These are phyloP conservation scores for Chrysoporthe deuterocubensis DNA, from an alignment of 2,329 filamentous ascomycete species.

Conservation along the genomic window DNA sequence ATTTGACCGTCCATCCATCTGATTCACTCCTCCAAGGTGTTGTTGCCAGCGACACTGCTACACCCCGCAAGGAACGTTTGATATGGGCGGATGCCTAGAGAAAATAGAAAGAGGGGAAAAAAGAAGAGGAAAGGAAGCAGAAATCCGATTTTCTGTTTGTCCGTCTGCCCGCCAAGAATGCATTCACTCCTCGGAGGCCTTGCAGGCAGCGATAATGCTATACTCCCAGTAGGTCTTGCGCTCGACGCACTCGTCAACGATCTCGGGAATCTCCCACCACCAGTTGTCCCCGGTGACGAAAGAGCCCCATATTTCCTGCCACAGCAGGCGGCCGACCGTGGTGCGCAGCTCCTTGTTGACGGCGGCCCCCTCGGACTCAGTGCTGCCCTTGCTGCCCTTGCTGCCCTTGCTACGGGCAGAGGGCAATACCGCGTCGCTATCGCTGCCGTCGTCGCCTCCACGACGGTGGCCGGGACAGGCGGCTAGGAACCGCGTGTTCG, in stretches of 20 bases:
- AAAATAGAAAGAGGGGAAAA: neutral
- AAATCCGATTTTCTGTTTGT: neutral
- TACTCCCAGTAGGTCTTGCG: constrained; percentile 64
- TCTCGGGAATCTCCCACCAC: constrained; percentile 66
- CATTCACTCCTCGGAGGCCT: constrained; percentile 38
- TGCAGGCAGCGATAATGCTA: constrained; percentile 59
- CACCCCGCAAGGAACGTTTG: neutral
- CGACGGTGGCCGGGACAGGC: constrained; percentile 34
- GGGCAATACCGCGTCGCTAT: constrained; percentile 29
- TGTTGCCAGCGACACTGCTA: neutral
- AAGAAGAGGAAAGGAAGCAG: neutral
- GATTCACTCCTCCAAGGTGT: neutral
- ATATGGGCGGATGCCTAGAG: neutral
- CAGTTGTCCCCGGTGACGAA: constrained; percentile 54
- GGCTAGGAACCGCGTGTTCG: constrained; percentile 55
- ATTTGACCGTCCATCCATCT: neutral
- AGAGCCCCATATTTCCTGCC: constrained; percentile 64
- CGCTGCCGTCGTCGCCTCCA: constrained; percentile 13
- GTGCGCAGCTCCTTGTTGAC: constrained; percentile 46
- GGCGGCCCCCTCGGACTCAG: constrained; percentile 26
- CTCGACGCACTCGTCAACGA: constrained; percentile 58
- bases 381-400: constrained; percentile 31
- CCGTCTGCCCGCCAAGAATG: neutral
- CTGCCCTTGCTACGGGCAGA: constrained; percentile 22
- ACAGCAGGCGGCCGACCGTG: constrained; percentile 59